A percentile compares a stretch with the other conserved stretches of the same genome.
These are phyloP conservation scores for Amanita exitialis DNA, from an alignment of 768 basidiomycete species.

Conservation along the genomic window DNA sequence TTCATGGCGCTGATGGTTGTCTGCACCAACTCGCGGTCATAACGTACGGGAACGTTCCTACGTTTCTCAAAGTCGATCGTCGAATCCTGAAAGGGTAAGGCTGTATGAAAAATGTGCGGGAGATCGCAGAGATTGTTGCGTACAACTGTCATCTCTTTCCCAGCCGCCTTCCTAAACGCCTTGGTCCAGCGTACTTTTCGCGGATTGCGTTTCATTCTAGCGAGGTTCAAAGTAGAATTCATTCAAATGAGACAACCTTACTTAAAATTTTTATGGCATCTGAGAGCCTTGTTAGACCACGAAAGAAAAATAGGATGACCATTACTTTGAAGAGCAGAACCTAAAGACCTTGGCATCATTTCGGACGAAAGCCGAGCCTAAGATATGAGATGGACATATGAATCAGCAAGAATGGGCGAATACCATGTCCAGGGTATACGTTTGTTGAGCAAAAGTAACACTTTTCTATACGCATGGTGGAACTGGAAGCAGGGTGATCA, in stretches of 20 bases:
- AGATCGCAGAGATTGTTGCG: constrained; percentile 18
- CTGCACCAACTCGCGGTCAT: constrained; percentile 87
- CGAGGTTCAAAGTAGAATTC: constrained; percentile 4
- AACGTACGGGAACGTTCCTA: constrained; percentile 93
- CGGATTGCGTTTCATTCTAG: constrained; percentile 98
- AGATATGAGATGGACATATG: neutral
- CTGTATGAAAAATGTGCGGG: neutral
- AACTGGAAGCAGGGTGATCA: constrained; percentile 2
- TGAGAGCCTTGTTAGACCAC: constrained; percentile 17
- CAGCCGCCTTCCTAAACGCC: constrained; percentile 96
- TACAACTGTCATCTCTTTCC: constrained; percentile 99
- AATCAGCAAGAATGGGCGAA: neutral
- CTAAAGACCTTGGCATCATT: constrained; percentile 98
- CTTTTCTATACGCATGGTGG: constrained; percentile 86
- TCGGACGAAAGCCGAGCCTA: constrained; percentile 90
- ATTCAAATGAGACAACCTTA: constrained; percentile 21
- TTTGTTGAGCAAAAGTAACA: constrained; percentile 98
- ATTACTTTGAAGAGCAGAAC: constrained; percentile 96
- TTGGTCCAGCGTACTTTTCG: constrained; percentile 99
- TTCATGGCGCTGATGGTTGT: constrained; percentile 97
- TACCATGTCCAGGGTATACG: constrained; percentile 95
- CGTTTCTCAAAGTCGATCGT: constrained; percentile 99
- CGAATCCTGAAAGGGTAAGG: constrained; percentile 59
- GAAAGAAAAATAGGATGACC: constrained; percentile 1
- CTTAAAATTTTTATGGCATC: constrained; percentile 99